These are phyloP conservation scores for Datura wrightii DNA, from an alignment of 257 asterid species.

Conservation along the genomic window DNA sequence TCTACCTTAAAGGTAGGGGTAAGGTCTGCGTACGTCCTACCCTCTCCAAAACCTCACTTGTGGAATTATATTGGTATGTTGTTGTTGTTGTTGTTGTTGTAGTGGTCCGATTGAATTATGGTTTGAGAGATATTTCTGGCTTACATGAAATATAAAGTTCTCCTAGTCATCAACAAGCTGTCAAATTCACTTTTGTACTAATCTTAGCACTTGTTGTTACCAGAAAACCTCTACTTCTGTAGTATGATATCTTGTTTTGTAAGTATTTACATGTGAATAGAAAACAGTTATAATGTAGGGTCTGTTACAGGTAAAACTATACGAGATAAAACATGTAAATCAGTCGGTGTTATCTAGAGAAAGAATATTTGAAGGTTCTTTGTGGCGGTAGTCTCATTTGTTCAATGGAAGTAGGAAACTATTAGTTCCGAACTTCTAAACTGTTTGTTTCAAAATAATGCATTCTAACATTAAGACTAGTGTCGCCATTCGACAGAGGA, in stretches of 20 bases:
- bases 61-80: too few relatives aligned
- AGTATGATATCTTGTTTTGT: not conserved
- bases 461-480: not conserved
- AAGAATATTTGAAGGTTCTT: conserved; percentile 3
- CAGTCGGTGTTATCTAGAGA: not conserved
- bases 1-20: too few relatives aligned
- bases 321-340: not conserved
- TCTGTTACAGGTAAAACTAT: conserved; percentile 6
- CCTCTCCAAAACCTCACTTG: too few relatives aligned
- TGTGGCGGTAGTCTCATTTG: conserved; percentile 14
- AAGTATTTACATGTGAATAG: not conserved
- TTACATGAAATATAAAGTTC: not conserved
- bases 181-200: not conserved
- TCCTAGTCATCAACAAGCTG: conserved; percentile 18
- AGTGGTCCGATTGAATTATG: conserved; percentile 1
- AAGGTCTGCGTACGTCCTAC: too few relatives aligned
- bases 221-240: not conserved
- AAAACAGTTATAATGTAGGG: not conserved
- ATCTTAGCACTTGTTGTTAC: not conserved
- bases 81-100: not conserved
- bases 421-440: not conserved
- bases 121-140: not conserved
- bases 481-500: not conserved
- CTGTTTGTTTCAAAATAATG: not conserved
- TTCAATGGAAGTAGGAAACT: not conserved